These are phyloP conservation scores for Pseudocercospora crystallina DNA, from an alignment of 2,329 filamentous ascomycete genomes.

Conservation along the genomic window DNA sequence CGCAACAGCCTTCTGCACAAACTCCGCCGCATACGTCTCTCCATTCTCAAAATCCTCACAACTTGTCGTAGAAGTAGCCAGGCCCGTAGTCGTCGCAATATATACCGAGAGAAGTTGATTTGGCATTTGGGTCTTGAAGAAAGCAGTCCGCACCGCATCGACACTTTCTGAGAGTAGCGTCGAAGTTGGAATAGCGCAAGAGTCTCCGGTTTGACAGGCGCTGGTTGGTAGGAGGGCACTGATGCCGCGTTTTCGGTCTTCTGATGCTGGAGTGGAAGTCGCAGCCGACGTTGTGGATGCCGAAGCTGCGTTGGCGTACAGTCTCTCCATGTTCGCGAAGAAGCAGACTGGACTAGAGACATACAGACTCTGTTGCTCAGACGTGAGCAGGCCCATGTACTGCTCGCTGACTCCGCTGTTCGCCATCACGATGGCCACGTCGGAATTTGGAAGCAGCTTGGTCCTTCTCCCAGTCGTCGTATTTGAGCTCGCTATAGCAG, in stretches of 20 bases:
- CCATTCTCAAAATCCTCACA: neutral
- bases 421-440: neutral
- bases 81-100: neutral
- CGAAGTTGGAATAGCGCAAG: neutral
- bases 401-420: neutral
- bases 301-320: constrained; percentile 1
- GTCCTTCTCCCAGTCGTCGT: neutral
- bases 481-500: neutral
- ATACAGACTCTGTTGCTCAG: neutral
- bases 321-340: constrained; percentile 3
- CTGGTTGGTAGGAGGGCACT: neutral
- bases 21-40: neutral
- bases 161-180: neutral
- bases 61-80: neutral
- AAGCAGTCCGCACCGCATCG: neutral
- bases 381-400: constrained; percentile 1
- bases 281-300: neutral
- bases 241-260: neutral
- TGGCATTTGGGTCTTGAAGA: neutral
- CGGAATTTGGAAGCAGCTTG: neutral
- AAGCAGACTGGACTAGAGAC: constrained; percentile 1
- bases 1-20: neutral
- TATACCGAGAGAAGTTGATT: neutral
- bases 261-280: neutral
- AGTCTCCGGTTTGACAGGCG: neutral